Percentiles rank a stretch among this genome's conserved stretches.
phyloP scores from a whole-genome alignment of 2,329 filamentous ascomycete species.

The Colletotrichum liaoningense region DNA sequence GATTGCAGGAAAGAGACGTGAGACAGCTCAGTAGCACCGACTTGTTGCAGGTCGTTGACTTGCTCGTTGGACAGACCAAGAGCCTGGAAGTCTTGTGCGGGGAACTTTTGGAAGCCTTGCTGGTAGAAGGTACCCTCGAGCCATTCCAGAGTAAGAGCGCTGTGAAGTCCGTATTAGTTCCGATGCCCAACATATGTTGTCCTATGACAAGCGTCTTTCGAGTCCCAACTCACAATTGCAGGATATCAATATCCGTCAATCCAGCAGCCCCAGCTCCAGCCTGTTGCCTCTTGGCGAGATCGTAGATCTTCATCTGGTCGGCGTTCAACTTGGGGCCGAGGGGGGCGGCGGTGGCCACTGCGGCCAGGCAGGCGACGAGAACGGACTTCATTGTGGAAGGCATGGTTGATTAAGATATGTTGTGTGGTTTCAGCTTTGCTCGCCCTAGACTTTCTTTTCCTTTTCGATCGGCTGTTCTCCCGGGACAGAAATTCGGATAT shows the following conservation, averaged over 20 bases:
- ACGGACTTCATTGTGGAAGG: conserved; percentile 59
- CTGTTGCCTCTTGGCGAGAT: conserved; percentile 62
- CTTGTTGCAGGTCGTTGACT: conserved; percentile 55
- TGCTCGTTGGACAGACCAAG: conserved; percentile 67
- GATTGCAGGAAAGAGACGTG: conserved; percentile 71
- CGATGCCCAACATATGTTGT: neutral
- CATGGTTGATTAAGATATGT: conserved; percentile 48
- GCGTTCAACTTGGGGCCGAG: conserved; percentile 55
- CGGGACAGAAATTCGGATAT: conserved; percentile 26
- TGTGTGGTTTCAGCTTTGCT: conserved; percentile 37
- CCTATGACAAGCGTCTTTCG: too few relatives aligned
- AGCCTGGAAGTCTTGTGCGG: conserved; percentile 71
- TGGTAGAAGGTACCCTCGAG: conserved; percentile 80
- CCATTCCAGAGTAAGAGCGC: conserved; percentile 79
- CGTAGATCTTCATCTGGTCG: conserved; percentile 58
- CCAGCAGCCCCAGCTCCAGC: conserved; percentile 58
- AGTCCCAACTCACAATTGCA: conserved; percentile 66
- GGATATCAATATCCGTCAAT: conserved; percentile 64
- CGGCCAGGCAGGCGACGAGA: conserved; percentile 57
- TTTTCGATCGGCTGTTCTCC: conserved; percentile 38
- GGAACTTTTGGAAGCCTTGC: conserved; percentile 76
- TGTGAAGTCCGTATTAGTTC: conserved; percentile 42
- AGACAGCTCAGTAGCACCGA: conserved; percentile 40
- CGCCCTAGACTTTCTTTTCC: conserved; percentile 33
- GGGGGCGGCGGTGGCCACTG: conserved; percentile 60